These are phyloP conservation scores for Epichloe bromicola DNA, from an alignment of 2,329 filamentous ascomycete genomes.

Conservation along the genomic window DNA sequence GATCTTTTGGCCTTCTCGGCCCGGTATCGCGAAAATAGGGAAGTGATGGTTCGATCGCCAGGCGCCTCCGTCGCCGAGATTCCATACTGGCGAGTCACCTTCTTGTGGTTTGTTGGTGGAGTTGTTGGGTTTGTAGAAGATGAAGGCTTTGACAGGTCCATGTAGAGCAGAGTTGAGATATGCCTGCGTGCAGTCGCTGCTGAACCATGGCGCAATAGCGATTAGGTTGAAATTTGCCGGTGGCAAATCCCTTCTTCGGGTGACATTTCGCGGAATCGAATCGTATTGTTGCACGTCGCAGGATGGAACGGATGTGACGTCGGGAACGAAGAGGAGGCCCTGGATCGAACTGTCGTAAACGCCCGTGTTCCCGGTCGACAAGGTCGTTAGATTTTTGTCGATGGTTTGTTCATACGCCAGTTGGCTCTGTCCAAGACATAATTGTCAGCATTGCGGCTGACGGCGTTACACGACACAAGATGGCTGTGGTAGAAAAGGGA, in stretches of 20 bases:
- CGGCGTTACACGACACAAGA: background rate
- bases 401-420: constrained; percentile 41
- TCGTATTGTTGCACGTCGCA: constrained; percentile 51
- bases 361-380: constrained; percentile 55
- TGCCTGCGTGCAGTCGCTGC: constrained; percentile 54
- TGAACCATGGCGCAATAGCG: constrained; percentile 79
- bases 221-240: constrained; percentile 59
- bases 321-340: constrained; percentile 78
- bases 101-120: constrained; percentile 50
- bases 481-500: background rate
- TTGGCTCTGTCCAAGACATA: constrained; percentile 19
- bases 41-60: constrained; percentile 63
- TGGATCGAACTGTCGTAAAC: constrained; percentile 48
- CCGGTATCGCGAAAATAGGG: constrained; percentile 73
- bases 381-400: constrained; percentile 53
- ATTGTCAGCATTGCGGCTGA: background rate
- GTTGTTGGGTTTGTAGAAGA: constrained; percentile 49
- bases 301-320: constrained; percentile 40
- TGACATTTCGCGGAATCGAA: constrained; percentile 66
- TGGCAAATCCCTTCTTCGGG: constrained; percentile 56
- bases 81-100: constrained; percentile 53
- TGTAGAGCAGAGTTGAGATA: constrained; percentile 52
- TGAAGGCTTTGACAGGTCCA: constrained; percentile 48
- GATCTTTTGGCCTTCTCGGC: constrained; percentile 50
- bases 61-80: constrained; percentile 50